Conservation (phyloP, 2,329 filamentous ascomycete species). For the Nectriaceae sp. region DNA sequence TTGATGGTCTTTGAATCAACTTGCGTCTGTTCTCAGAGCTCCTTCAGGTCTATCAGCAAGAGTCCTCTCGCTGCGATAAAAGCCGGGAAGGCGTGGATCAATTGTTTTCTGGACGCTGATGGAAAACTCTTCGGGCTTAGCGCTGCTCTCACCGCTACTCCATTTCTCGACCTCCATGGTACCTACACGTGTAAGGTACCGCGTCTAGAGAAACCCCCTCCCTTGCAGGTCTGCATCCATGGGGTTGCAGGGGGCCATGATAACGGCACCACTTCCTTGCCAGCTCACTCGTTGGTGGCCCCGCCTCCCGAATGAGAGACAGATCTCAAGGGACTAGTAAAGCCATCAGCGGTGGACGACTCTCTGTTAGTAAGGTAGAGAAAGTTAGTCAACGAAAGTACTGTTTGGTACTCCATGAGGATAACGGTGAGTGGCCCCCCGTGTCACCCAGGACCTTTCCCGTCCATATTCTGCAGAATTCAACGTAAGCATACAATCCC, state of each 20-base stretch:
- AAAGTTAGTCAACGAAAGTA: background rate
- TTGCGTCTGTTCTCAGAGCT: background rate
- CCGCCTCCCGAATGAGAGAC: slow-evolving; percentile 25
- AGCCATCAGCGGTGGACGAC: no score
- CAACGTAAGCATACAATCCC: slow-evolving; percentile 21
- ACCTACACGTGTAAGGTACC: slow-evolving; percentile 25
- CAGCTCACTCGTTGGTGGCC: slow-evolving; percentile 24
- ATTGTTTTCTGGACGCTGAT: slow-evolving; percentile 20
- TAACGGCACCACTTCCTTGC: slow-evolving; percentile 29
- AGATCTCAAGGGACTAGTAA: slow-evolving; percentile 22
- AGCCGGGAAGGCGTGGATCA: slow-evolving; percentile 11
- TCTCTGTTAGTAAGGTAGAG: background rate
- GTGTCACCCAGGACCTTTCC: slow-evolving; percentile 22
- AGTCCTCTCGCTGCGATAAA: slow-evolving; percentile 2
- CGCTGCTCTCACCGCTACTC: slow-evolving; percentile 31
- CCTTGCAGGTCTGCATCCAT: slow-evolving; percentile 20
- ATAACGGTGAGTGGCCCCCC: slow-evolving; percentile 1
- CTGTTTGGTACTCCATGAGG: background rate
- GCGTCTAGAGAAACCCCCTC: slow-evolving; percentile 24
- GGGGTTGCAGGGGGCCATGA: slow-evolving; percentile 20
- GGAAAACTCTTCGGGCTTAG: slow-evolving; percentile 26
- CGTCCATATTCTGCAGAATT: slow-evolving; percentile 29
- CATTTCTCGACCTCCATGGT: slow-evolving; percentile 9
- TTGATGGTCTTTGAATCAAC: background rate
- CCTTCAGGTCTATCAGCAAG: background rate